phyloP scores from a whole-genome alignment of 75 land plant genomes.

The Ceratopteris richardii region DNA sequence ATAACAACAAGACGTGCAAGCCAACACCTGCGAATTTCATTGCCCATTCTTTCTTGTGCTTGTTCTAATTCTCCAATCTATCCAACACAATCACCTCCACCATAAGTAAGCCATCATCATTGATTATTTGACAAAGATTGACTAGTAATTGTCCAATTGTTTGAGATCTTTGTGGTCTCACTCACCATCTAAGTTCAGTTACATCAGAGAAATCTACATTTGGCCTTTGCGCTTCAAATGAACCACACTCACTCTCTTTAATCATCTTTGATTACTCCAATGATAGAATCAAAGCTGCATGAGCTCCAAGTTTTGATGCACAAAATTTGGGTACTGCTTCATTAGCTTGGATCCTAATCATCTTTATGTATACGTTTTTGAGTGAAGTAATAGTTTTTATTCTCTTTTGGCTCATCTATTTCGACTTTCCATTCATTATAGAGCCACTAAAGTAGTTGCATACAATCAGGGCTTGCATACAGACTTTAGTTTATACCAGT shows the following conservation, averaged over 20 bases:
- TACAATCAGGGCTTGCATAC: too few relatives aligned
- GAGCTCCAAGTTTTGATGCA: conserved; percentile 83
- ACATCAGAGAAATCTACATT: neutral
- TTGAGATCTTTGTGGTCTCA: neutral
- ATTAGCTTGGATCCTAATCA: conserved; percentile 88
- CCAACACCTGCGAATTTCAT: conserved; percentile 64
- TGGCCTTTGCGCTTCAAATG: neutral
- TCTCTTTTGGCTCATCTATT: conserved; percentile 91
- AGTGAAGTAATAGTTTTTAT: conserved; percentile 74
- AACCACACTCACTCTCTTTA: neutral
- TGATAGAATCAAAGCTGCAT: conserved; percentile 59
- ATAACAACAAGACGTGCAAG: conserved; percentile 82
- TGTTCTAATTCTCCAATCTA: neutral
- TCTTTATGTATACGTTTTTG: conserved; percentile 94
- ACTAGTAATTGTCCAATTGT: neutral
- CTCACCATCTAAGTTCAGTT: neutral
- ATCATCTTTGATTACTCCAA: neutral
- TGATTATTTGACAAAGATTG: neutral
- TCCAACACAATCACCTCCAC: neutral
- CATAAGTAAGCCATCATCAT: neutral
- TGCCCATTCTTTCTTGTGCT: neutral
- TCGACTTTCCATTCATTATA: conserved; percentile 77
- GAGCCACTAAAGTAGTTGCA: conserved; percentile 65
- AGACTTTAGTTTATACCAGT: too few relatives aligned
- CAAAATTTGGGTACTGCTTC: conserved; percentile 90